A percentile compares a stretch with the other conserved stretches of the same genome.
phyloP scores from a whole-genome alignment of 306 rosid species.

The Cucurbita ficifolia region DNA sequence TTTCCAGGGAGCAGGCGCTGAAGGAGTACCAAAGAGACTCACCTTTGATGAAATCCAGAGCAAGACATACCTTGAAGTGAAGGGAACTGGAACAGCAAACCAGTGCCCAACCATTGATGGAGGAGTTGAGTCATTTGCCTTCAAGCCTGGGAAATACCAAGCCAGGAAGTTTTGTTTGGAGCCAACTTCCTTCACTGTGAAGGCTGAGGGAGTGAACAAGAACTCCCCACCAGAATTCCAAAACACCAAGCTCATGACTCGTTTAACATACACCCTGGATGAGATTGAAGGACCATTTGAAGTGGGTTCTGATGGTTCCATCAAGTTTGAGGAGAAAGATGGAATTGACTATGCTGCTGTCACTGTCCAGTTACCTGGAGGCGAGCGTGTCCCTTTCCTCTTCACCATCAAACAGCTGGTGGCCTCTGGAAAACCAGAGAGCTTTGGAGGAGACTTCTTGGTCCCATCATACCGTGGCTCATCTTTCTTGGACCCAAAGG shows the following conservation, averaged over 20 bases:
- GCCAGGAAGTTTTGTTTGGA: conserved; percentile 73
- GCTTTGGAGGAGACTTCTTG: conserved; percentile 47
- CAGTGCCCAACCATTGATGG: conserved; percentile 93
- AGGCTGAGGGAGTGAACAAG: conserved; percentile 77
- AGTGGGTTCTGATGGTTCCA: conserved; percentile 46
- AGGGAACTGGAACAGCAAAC: conserved; percentile 90
- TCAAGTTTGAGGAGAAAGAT: conserved; percentile 81
- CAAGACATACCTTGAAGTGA: conserved; percentile 86
- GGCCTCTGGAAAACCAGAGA: conserved; percentile 78
- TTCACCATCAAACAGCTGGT: conserved; percentile 87
- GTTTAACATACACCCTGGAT: conserved; percentile 83
- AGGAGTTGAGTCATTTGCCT: conserved; percentile 56
- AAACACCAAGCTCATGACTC: conserved; percentile 97
- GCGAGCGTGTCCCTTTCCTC: conserved; percentile 94
- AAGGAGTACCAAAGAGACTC: conserved; percentile 71
- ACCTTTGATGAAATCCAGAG: conserved; percentile 92
- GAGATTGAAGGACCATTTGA: conserved; percentile 94
- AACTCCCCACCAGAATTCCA: conserved; percentile 76
- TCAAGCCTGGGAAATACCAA: conserved; percentile 73
- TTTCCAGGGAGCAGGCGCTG: conserved; percentile 81
- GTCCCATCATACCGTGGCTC: conserved; percentile 90
- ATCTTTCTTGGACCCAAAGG: conserved; percentile 99
- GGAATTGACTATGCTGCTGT: conserved; percentile 90
- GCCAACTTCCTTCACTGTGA: conserved; percentile 94
- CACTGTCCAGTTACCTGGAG: conserved; percentile 75